These are phyloP conservation scores for Salix purpurea DNA, from an alignment of 345 rosid species.

Conservation along the genomic window DNA sequence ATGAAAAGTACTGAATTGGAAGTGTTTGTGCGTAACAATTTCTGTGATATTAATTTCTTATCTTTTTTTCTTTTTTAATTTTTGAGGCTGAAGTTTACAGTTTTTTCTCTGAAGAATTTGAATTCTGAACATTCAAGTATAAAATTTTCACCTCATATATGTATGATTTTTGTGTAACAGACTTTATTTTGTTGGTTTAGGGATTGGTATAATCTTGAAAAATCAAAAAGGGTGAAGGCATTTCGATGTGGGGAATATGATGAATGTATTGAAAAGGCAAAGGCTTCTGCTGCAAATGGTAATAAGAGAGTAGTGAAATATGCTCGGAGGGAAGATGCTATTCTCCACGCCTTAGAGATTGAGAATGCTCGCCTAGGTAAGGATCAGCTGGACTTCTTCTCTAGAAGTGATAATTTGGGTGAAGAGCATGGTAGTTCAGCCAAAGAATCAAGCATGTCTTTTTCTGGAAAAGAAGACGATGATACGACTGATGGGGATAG, in stretches of 20 bases:
- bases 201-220: slow-evolving; percentile 97
- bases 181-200: slow-evolving; percentile 35
- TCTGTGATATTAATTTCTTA: background rate
- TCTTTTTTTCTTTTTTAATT: background rate
- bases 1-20: background rate
- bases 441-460: slow-evolving; percentile 47
- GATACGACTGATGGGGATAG: slow-evolving; percentile 35
- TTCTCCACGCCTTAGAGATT: slow-evolving; percentile 84
- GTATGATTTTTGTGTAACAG: slow-evolving; percentile 6
- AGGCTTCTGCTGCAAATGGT: slow-evolving; percentile 63
- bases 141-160: background rate
- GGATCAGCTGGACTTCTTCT: slow-evolving; percentile 41
- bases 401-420: slow-evolving; percentile 28
- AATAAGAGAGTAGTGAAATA: slow-evolving; percentile 70
- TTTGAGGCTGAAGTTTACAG: background rate
- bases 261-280: slow-evolving; percentile 76
- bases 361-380: slow-evolving; percentile 67
- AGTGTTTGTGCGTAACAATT: background rate
- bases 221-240: slow-evolving; percentile 88
- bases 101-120: slow-evolving; percentile 5
- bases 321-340: slow-evolving; percentile 94
- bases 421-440: slow-evolving; percentile 36
- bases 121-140: background rate
- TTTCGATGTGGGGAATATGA: slow-evolving; percentile 97
- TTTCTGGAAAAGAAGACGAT: slow-evolving; percentile 49